A percentile compares a stretch with the other conserved stretches of the same genome.
Conservation (phyloP, 2,329 filamentous ascomycete genomes). For the Diplocarpon mali region DNA sequence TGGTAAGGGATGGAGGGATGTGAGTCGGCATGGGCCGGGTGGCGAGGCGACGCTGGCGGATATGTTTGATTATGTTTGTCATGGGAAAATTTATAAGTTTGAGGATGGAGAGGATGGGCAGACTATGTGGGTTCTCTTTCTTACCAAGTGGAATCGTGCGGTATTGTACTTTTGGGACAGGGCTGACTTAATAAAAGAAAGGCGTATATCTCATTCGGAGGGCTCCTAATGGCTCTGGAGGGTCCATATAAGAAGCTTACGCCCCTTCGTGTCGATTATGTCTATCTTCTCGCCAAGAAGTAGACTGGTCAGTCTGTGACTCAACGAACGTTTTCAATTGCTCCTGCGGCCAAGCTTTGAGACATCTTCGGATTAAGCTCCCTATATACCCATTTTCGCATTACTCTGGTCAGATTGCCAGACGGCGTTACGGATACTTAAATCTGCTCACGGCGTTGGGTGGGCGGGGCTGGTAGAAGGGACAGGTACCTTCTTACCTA, state of each 20-base stretch:
- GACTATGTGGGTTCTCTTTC: constrained; percentile 58
- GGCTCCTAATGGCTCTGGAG: constrained; percentile 78
- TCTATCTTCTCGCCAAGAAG: constrained; percentile 93
- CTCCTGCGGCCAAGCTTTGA: no score
- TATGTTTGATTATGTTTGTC: constrained; percentile 78
- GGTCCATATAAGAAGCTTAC: constrained; percentile 95
- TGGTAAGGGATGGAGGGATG: constrained; percentile 71
- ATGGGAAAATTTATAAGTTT: constrained; percentile 82
- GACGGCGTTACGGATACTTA: constrained; percentile 21
- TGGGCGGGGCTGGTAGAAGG: not conserved
- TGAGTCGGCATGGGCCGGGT: constrained; percentile 40
- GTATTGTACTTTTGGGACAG: not conserved
- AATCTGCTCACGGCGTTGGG: constrained; percentile 12
- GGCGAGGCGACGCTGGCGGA: constrained; percentile 57
- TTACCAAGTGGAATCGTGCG: not conserved
- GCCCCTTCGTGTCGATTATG: constrained; percentile 80
- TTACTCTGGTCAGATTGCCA: constrained; percentile 12
- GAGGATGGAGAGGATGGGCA: constrained; percentile 70
- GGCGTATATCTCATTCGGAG: constrained; percentile 88
- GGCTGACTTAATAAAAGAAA: constrained; percentile 46
- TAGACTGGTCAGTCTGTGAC: constrained; percentile 28
- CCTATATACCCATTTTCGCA: constrained; percentile 6
- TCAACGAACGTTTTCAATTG: no score
- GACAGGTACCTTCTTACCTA: constrained; percentile 2
- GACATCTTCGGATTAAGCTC: not conserved